A percentile compares a stretch with the other conserved stretches of the same genome.
phyloP scores from a whole-genome alignment of 371 early-diverging fungal genomes.

The Blyttiomyces sp. region DNA sequence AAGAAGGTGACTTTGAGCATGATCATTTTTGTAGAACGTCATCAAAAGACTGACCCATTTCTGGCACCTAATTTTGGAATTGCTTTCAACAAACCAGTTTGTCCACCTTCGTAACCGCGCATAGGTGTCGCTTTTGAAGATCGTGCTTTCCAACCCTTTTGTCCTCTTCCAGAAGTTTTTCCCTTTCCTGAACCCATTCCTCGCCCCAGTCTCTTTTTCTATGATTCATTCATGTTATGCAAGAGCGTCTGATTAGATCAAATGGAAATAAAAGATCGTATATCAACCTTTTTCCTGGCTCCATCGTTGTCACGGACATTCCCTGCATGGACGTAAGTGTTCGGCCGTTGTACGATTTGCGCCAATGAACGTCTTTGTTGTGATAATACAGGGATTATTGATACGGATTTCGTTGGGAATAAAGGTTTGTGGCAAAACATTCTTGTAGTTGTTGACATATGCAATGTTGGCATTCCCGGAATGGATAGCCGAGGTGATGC shows the following conservation, averaged over 20 bases:
- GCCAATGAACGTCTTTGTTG: no score
- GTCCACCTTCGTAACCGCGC: constrained; percentile 93
- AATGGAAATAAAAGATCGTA: no score
- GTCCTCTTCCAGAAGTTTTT: constrained; percentile 88
- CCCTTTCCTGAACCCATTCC: constrained; percentile 56
- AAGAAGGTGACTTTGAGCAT: no score
- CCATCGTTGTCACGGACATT: constrained; percentile 9
- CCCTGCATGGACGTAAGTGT: background rate
- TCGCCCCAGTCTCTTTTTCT: constrained; percentile 38
- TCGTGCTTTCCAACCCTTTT: constrained; percentile 90
- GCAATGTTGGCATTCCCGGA: no score
- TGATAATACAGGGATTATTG: no score
- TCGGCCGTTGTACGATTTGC: no score
- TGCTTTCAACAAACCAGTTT: constrained; percentile 78
- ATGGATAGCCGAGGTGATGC: no score
- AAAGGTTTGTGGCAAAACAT: no score
- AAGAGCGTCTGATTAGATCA: no score
- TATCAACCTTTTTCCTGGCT: constrained; percentile 5
- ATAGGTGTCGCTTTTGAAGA: constrained; percentile 72
- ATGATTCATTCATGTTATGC: background rate
- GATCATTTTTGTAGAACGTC: no score
- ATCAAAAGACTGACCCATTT: constrained; percentile 33
- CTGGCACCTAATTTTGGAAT: constrained; percentile 81
- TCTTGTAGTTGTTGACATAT: no score
- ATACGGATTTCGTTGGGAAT: no score